These are phyloP conservation scores for Xerocomellus amylosporus DNA, from an alignment of 768 basidiomycete genomes.

Conservation along the genomic window DNA sequence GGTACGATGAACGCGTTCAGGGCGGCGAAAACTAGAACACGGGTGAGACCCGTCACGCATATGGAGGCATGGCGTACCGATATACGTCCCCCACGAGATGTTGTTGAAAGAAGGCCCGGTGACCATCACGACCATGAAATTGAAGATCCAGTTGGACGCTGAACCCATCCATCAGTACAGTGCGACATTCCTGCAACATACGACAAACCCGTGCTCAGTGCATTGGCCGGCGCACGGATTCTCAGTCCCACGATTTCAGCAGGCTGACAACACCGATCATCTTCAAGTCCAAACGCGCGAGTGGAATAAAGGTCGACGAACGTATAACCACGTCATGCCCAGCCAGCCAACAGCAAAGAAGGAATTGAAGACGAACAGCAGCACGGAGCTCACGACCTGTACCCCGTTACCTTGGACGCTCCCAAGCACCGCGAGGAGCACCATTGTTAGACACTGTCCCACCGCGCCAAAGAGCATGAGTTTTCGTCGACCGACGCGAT, in stretches of 20 bases:
- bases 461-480: constrained; percentile 69
- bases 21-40: constrained; percentile 45
- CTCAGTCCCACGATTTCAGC: constrained; percentile 63
- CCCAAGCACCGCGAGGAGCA: constrained; percentile 57
- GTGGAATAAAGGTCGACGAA: constrained; percentile 28
- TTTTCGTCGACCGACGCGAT: constrained; percentile 67
- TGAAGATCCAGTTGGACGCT: constrained; percentile 53
- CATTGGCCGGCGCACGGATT: constrained; percentile 63
- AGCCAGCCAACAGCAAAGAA: constrained; percentile 71
- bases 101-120: constrained; percentile 58
- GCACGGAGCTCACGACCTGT: constrained; percentile 50
- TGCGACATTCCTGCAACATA: background rate
- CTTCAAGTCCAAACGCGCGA: background rate
- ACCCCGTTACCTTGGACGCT: constrained; percentile 46
- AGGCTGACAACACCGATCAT: constrained; percentile 36
- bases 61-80: constrained; percentile 34
- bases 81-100: constrained; percentile 60
- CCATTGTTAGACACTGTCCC: constrained; percentile 58
- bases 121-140: constrained; percentile 59
- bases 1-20: constrained; percentile 58
- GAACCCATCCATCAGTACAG: background rate
- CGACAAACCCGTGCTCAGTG: constrained; percentile 48
- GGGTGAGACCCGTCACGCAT: background rate
- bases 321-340: constrained; percentile 70
- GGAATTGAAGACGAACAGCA: constrained; percentile 69